Percentiles rank a stretch among this genome's conserved stretches.
Conservation (phyloP, 2,329 filamentous ascomycete species). For the Cladophialophora exuberans region DNA sequence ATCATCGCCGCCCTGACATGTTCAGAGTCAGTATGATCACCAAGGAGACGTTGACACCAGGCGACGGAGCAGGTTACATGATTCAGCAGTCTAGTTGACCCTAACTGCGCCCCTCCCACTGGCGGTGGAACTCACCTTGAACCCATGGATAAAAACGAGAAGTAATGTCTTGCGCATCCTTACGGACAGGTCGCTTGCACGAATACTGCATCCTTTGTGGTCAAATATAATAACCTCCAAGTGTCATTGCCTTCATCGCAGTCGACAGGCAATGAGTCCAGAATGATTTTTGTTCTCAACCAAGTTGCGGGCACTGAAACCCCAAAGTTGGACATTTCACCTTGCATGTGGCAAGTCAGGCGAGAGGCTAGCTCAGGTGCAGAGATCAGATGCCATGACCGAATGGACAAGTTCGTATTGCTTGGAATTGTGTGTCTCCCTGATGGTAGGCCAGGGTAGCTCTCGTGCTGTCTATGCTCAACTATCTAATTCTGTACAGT, state of each 20-base stretch:
- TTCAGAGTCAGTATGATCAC: constrained; percentile 8
- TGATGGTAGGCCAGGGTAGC: no score
- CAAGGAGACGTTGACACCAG: not conserved
- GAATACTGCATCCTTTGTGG: constrained; percentile 25
- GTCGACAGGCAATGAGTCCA: no score
- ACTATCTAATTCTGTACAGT: constrained; percentile 25
- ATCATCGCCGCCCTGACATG: constrained; percentile 50
- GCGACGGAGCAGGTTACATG: not conserved
- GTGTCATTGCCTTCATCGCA: not conserved
- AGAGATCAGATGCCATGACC: no score
- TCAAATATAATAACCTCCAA: not conserved
- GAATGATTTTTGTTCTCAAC: not conserved
- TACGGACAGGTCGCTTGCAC: constrained; percentile 17
- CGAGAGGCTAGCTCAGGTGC: no score
- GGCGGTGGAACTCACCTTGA: constrained; percentile 43
- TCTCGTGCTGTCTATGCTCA: constrained; percentile 1
- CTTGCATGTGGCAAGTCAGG: no score
- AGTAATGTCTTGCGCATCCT: constrained; percentile 52
- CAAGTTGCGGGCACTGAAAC: no score
- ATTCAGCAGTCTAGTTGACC: not conserved
- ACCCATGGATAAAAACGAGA: constrained; percentile 54
- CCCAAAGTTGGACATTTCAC: no score
- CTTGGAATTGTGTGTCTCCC: no score
- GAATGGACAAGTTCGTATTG: no score
- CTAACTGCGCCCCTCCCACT: not conserved